Evolutionary conservation across 2,329 filamentous ascomycete species (phyloP), one percentile per base, ranked within the genome.

Genomic region (Dryadomyces quercus-mongolicae): DNA sequence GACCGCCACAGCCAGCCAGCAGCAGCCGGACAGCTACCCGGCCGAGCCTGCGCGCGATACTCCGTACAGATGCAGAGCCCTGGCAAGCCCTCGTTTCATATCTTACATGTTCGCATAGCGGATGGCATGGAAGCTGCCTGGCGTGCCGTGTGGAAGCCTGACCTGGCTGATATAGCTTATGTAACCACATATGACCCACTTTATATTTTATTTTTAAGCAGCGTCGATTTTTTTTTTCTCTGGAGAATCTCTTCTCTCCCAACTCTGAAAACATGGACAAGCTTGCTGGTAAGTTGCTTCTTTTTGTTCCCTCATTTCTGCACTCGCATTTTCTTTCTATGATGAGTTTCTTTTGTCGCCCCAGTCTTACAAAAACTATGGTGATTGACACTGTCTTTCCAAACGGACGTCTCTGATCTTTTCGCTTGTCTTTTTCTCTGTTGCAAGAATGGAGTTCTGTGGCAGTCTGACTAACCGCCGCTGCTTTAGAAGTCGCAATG

Each of bases 291-390:
- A 51, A 51, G 49, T 51, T 16, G 22, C 12, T 38, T 7, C 45
- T 25, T 53, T 40, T 36, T 21, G 10, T 34, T 20, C 16, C 38
- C 16, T 2, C 20, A 15, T 45, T 20, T 44, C 21, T 46, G 25
- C 12, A 25, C 43, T 3, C 1, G 9, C 5, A 12, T 20, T 18
- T 46, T 44, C 36, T 34, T 45, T 12, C 38, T 22, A 74, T 79
- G 76, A 80, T 79, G 76, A 79, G 70, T 66, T 69, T 66, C 66
- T 70, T 70, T 58, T 67, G 76, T 79, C 76, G 76, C 76, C 76
- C 76, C 76, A 77, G 76, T 74, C 76, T 74, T 75, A 79, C 70
- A 57, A 62, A 67, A 66, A 64, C 63, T 57, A 71, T 80, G 76
- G 74, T 79, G 76, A 79, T 72, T 67, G 73, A 78, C 76, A 70